Conservation (phyloP, 2,329 filamentous ascomycete species). For the Xylaria polymorpha region DNA sequence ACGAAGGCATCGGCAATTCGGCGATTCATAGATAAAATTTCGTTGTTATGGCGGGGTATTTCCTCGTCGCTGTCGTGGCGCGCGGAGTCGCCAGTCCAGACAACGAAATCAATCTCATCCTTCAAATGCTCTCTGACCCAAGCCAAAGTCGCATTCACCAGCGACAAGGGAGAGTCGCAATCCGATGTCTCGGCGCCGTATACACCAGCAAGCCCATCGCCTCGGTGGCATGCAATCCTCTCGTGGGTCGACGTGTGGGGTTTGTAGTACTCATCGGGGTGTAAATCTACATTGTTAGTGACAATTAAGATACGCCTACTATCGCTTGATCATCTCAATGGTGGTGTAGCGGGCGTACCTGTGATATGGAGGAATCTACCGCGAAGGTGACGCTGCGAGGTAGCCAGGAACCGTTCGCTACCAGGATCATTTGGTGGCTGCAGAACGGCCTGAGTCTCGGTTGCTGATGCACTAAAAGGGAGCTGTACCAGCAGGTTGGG, state of each 20-base stretch:
- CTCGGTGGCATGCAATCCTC: conserved; percentile 80
- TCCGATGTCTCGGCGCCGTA: conserved; percentile 89
- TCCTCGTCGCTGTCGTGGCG: conserved; percentile 89
- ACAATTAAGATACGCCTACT: conserved; percentile 31
- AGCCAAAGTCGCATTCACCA: conserved; percentile 88
- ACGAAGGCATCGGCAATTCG: conserved; percentile 80
- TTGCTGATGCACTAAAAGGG: conserved; percentile 45
- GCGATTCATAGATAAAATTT: conserved; percentile 83
- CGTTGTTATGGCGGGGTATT: conserved; percentile 77
- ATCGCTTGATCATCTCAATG: conserved; percentile 18
- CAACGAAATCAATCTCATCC: conserved; percentile 85
- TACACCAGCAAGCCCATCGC: conserved; percentile 78
- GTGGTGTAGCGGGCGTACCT: conserved; percentile 64
- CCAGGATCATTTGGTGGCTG: conserved; percentile 40
- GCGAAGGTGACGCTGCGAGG: conserved; percentile 62
- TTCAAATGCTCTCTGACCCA: conserved; percentile 86
- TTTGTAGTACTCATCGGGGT: conserved; percentile 90
- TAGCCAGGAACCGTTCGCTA: conserved; percentile 36
- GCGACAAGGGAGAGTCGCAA: conserved; percentile 84
- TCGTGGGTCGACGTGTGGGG: conserved; percentile 76
- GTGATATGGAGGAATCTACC: conserved; percentile 90
- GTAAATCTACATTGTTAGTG: conserved; percentile 74
- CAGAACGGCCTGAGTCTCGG: conserved; percentile 45
- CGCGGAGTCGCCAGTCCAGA: conserved; percentile 93
- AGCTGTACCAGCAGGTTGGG: conserved; percentile 46